Evolutionary conservation across 306 rosid species (phyloP).

Genomic region (Trichosanthes cucumerina): DNA sequence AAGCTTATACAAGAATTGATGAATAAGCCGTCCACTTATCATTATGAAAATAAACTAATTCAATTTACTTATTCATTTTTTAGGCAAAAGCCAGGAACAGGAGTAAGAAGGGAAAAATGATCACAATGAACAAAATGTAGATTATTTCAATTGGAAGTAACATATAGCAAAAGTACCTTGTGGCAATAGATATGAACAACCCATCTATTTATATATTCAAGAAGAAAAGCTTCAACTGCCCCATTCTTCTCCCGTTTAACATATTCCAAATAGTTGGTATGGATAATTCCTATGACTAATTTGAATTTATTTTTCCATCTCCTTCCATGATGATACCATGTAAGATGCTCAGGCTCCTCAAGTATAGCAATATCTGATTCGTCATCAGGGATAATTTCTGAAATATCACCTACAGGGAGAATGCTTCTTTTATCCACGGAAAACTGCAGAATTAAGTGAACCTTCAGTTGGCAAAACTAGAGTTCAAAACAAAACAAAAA

Average conservation of each 20-base stretch:
- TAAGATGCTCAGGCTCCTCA: constrained; percentile 96
- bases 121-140: not conserved
- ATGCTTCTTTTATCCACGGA: constrained; percentile 82
- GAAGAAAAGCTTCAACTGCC: constrained; percentile 48
- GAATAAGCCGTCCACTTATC: constrained; percentile 4
- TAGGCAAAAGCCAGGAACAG: not conserved
- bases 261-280: constrained; percentile 92
- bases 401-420: constrained; percentile 87
- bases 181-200: constrained; percentile 87
- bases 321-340: constrained; percentile 97
- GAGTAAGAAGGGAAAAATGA: not conserved
- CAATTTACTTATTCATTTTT: not conserved
- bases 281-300: constrained; percentile 74
- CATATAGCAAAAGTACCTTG: constrained; percentile 40
- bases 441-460: constrained; percentile 40
- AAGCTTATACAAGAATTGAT: constrained; percentile 16
- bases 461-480: constrained; percentile 13
- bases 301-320: constrained; percentile 87
- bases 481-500: not conserved
- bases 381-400: constrained; percentile 69
- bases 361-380: constrained; percentile 88
- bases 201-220: constrained; percentile 67
- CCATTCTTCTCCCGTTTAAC: constrained; percentile 98
- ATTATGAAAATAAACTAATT: not conserved
- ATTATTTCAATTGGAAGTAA: not conserved